Evolutionary conservation across 805 yeast genomes (phyloP).

Genomic region (Cyberlindnera sargentensis): DNA sequence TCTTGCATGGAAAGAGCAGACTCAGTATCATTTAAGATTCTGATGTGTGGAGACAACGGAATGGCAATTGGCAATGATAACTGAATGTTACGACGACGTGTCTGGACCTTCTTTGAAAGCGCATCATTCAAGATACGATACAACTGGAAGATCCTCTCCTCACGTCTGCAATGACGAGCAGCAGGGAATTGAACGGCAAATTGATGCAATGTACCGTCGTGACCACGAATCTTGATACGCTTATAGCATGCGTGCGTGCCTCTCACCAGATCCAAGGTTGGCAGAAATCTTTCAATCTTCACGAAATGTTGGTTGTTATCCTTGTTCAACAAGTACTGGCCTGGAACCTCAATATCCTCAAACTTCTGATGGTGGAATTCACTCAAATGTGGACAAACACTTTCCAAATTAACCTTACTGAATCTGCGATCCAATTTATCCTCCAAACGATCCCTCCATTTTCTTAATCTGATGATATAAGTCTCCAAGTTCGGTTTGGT

Average conservation of each 20-base stretch:
- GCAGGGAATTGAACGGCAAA: constrained; percentile 98
- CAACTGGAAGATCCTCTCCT: constrained; percentile 87
- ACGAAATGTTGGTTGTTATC: constrained; percentile 88
- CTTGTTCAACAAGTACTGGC: constrained; percentile 84
- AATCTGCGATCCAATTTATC: constrained; percentile 85
- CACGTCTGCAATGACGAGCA: constrained; percentile 94
- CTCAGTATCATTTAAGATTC: constrained; percentile 78
- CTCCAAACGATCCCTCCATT: constrained; percentile 91
- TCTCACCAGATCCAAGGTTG: constrained; percentile 80
- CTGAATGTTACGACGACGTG: constrained; percentile 76
- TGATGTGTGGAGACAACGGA: constrained; percentile 90
- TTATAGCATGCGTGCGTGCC: constrained; percentile 89
- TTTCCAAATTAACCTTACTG: constrained; percentile 73
- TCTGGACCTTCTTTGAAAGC: constrained; percentile 73
- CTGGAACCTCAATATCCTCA: constrained; percentile 96
- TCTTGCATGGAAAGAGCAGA: constrained; percentile 70
- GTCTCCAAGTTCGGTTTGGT: constrained; percentile 85
- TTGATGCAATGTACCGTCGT: constrained; percentile 85
- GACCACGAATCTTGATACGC: constrained; percentile 83
- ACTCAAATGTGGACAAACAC: constrained; percentile 88
- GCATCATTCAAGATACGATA: constrained; percentile 85
- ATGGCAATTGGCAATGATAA: constrained; percentile 88
- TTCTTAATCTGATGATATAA: constrained; percentile 73
- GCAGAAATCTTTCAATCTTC: constrained; percentile 88
- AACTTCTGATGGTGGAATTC: constrained; percentile 98